Base-by-base conservation (phyloP, 352 stramenopile species). In the Phytophthora capsici region DNA sequence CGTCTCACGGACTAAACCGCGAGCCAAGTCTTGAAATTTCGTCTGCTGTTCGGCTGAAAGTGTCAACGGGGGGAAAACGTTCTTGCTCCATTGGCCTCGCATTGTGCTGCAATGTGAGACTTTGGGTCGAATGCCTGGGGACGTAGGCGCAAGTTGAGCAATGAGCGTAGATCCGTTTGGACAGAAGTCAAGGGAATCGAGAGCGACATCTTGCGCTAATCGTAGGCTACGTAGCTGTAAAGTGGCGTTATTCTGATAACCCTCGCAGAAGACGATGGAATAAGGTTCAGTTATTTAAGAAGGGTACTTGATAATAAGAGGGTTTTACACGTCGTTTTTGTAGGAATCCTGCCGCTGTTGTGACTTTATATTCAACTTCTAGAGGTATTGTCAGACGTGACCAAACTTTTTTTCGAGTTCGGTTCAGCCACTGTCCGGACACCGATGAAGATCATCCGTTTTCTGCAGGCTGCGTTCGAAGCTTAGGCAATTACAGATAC, bases 1-100 rank as follows among this genome's bases (percentile, higher is more conserved):
- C 44, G 75, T 79, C 34, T 81, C 64, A 13, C 61, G 66, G 1
- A 84, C 58, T 37, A 84, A 58, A 7, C 60, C 65, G 3, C 57
- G 57, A 2, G 72, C 62, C 30, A 81, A 63, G 38, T 64, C 48
- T 6, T 53, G 47, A 47, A 78, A 76, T 6, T 69, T n/a, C 4
- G 22, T 17, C 45, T 71, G 26, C 34, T 81, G 69, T 44, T 77
- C 48, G 17, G 20, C 4, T 8, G 58, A 52, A 10, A 79, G 75
- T 19, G 25, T 69, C 23, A 78, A 56, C 22, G 63, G 57, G n/a
- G 65, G 66, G 52, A 75, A 75, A n/a, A 71, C 69, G 40, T 63
- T 66, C 54, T 58, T 75, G 28, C 63, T 75, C 66, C 67, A 75
- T 2, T 57, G 26, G 16, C 17, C 13, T 22, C 60, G 71, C 65